These are phyloP conservation scores for Symbiotaphrina buchneri DNA, from an alignment of 495 filamentous ascomycete species.

Conservation along the genomic window DNA sequence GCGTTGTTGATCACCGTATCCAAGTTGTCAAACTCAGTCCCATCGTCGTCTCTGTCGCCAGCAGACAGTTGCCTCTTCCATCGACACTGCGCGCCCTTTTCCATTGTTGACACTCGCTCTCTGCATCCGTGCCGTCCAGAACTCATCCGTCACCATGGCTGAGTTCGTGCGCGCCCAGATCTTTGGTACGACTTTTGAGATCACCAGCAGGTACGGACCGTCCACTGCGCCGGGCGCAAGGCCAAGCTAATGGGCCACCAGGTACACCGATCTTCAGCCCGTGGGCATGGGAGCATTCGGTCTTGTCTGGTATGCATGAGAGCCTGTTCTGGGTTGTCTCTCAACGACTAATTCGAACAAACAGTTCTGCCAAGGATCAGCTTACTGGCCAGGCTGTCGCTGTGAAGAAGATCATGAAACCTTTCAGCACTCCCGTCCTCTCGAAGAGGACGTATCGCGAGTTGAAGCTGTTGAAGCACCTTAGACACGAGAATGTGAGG, in stretches of 20 bases:
- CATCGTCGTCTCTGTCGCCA: no score
- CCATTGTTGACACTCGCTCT: background rate
- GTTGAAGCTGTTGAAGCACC: conserved; percentile 88
- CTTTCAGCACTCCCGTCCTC: conserved; percentile 91
- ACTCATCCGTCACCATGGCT: conserved; percentile 42
- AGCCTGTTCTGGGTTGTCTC: background rate
- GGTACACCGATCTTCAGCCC: conserved; percentile 93
- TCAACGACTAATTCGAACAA: conserved; percentile 1
- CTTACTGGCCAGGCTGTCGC: conserved; percentile 88
- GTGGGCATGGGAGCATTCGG: conserved; percentile 99
- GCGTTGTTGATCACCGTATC: no score
- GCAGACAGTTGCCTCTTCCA: no score
- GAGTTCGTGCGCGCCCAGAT: conserved; percentile 99
- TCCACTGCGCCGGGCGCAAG: conserved; percentile 4
- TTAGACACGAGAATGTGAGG: conserved; percentile 87
- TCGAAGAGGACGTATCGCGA: conserved; percentile 96
- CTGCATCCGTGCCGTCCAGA: conserved; percentile 1
- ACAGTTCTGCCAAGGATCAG: conserved; percentile 88
- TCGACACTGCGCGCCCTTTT: background rate
- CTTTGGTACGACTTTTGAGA: conserved; percentile 98
- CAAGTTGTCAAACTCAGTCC: no score
- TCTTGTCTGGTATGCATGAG: conserved; percentile 61
- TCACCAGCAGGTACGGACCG: conserved; percentile 70
- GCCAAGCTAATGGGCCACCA: conserved; percentile 11
- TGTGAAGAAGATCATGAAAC: conserved; percentile 99